Base-by-base conservation (phyloP, 805 yeast genomes). In the Wickerhamiella kurtzmanii region DNA sequence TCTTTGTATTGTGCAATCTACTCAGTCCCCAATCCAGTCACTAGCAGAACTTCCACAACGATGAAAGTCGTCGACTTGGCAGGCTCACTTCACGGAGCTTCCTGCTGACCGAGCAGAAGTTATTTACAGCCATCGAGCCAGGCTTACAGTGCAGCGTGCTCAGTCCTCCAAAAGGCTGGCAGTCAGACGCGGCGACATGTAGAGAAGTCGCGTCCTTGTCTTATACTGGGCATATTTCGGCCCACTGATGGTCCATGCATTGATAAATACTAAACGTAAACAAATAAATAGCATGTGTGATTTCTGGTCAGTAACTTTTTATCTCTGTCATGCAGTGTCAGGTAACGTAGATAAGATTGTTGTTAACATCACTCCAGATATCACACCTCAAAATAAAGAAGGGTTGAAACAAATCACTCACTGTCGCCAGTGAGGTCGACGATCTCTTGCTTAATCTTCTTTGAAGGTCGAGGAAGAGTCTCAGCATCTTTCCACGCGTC, bases 1-100 rank as follows among this genome's bases (percentile, higher is more conserved):
- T 83, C 17, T 8, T 25, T 36, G 35, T 6, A 22, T 19, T 5
- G 19, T 6, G 19, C 19, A 36, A 8, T 8, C 38, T 15, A 17
- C n/a, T 5, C 19, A 6, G 32, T 25, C 11, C n/a, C n/a, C n/a
- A n/a, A n/a, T n/a, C n/a, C n/a, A n/a, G n/a, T n/a, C n/a, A n/a
- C n/a, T n/a, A n/a, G n/a, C n/a, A n/a, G n/a, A n/a, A n/a, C n/a
- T 25, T 25, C 32, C 6, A 25, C 32, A 25, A 25, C 32, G 32
- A 11, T 25, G 32, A 11, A 25, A 25, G n/a, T n/a, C n/a, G n/a
- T 25, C 9, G 32, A 25, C 32, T 6, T 6, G 32, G 6, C 32
- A 11, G 9, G 9, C 11, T 25, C 6, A 11, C 32, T 11, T 25
- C 9, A 25, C 32, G 32, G 32, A 25, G 32, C 32, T 25, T 25